phyloP scores from a whole-genome alignment of 73 alveolate species.

The Paramecium biaurelia region DNA sequence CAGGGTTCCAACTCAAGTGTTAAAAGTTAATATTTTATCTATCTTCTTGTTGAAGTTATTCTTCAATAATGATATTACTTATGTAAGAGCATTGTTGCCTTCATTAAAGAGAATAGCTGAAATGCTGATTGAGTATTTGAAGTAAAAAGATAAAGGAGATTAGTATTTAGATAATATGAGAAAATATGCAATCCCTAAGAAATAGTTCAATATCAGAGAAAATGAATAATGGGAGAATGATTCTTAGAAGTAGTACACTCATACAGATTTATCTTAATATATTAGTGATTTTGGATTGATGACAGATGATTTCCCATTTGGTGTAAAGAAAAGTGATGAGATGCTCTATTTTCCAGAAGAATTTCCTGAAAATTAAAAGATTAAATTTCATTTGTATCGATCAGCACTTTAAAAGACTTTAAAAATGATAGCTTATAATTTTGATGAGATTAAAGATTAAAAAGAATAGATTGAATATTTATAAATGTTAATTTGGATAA shows the following conservation, averaged over 20 bases:
- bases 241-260: not conserved
- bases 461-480: not conserved
- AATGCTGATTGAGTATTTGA: not conserved
- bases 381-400: not conserved
- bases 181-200: not conserved
- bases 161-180: not conserved
- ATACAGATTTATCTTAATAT: not conserved
- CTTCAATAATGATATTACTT: not conserved
- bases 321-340: not conserved
- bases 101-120: constrained; percentile 42
- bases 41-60: not conserved
- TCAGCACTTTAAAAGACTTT: not conserved
- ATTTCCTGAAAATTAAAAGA: constrained; percentile 4
- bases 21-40: not conserved
- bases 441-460: constrained; percentile 24
- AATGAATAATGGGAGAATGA: not conserved
- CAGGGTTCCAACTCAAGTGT: not conserved
- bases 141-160: constrained; percentile 3
- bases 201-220: not conserved
- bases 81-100: not conserved
- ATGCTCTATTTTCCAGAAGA: constrained; percentile 10
- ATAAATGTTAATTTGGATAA: not conserved
- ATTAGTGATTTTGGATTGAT: not conserved
- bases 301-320: constrained; percentile 37
- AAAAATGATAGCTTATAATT: constrained; percentile 32